Conservation (phyloP, 371 early-diverging fungal species). For the Chytridiales sp. region DNA sequence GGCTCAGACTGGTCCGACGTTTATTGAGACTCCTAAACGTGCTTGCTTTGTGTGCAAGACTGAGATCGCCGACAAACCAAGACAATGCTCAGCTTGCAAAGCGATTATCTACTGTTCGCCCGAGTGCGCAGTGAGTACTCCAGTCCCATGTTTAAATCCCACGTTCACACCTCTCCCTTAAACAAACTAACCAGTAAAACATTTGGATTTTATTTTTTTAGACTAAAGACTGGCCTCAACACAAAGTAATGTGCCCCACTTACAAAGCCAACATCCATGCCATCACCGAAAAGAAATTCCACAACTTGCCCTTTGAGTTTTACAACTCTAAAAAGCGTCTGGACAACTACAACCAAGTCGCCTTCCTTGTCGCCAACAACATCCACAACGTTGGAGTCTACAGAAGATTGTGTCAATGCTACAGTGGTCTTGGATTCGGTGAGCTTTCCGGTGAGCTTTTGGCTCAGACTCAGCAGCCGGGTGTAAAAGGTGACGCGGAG, state of each 20-base stretch:
- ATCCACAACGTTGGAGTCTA: constrained; percentile 49
- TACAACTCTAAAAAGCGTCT: constrained; percentile 44
- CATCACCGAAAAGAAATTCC: constrained; percentile 35
- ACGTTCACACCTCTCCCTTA: neutral
- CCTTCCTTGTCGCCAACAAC: constrained; percentile 40
- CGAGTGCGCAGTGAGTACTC: constrained; percentile 44
- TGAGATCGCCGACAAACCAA: constrained; percentile 44
- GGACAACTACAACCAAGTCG: constrained; percentile 44
- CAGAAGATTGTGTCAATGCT: constrained; percentile 49
- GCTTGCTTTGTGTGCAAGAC: constrained; percentile 46
- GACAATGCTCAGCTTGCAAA: constrained; percentile 52
- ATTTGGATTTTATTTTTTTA: constrained; percentile 14
- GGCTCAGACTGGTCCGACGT: neutral
- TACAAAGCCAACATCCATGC: constrained; percentile 41
- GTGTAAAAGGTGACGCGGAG: constrained; percentile 17
- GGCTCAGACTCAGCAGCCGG: constrained; percentile 29
- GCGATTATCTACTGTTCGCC: constrained; percentile 48
- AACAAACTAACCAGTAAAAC: neutral
- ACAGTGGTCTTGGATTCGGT: constrained; percentile 38
- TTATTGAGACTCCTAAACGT: constrained; percentile 27
- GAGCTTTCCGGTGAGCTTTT: constrained; percentile 39
- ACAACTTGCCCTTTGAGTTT: constrained; percentile 46
- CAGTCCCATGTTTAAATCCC: neutral
- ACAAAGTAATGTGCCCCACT: constrained; percentile 39
- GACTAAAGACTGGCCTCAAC: constrained; percentile 52